Evolutionary conservation across 1,284 basidiomycete genomes (phyloP).

Genomic region (Cryptococcus sp.): DNA sequence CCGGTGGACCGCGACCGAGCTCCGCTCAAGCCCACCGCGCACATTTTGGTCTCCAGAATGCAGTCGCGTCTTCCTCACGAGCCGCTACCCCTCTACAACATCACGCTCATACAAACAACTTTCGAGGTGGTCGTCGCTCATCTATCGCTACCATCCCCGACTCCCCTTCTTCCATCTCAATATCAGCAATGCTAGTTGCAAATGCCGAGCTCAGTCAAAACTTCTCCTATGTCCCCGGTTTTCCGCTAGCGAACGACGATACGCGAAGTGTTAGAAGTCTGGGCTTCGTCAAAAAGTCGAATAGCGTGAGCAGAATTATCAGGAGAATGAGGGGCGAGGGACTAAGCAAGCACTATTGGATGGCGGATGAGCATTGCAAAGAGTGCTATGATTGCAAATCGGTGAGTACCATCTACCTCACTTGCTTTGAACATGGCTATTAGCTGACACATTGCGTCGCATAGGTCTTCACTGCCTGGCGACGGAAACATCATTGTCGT

Average conservation of each 20-base stretch:
- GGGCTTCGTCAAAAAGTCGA: slow-evolving; percentile 63
- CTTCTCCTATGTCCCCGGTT: slow-evolving; percentile 48
- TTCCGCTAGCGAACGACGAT: slow-evolving; percentile 49
- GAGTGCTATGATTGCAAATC: slow-evolving; percentile 88
- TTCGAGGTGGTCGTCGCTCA: slow-evolving; percentile 33
- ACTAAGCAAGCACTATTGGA: slow-evolving; percentile 76
- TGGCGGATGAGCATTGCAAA: slow-evolving; percentile 94
- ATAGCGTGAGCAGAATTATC: slow-evolving; percentile 85
- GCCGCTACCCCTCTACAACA: slow-evolving; percentile 19
- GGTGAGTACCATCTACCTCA: slow-evolving; percentile 22
- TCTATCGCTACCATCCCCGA: slow-evolving; percentile 49
- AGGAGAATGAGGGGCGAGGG: slow-evolving; percentile 79
- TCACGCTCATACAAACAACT: slow-evolving; percentile 15
- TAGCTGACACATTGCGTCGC: slow-evolving; percentile 69
- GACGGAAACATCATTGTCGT: slow-evolving; percentile 90
- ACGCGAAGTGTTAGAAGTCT: slow-evolving; percentile 47
- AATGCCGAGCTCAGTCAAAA: slow-evolving; percentile 46
- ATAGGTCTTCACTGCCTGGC: slow-evolving; percentile 88
- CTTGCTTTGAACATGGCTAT: neutral
- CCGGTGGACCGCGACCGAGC: slow-evolving; percentile 5
- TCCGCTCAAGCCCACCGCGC: slow-evolving; percentile 19
- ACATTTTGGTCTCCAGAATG: slow-evolving; percentile 21
- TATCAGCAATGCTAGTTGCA: slow-evolving; percentile 45
- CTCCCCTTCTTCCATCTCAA: slow-evolving; percentile 46
- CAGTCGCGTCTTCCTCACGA: slow-evolving; percentile 13